These are phyloP conservation scores for Cinnamomum chago DNA, from an alignment of 164 flowering plant genomes.

Conservation along the genomic window DNA sequence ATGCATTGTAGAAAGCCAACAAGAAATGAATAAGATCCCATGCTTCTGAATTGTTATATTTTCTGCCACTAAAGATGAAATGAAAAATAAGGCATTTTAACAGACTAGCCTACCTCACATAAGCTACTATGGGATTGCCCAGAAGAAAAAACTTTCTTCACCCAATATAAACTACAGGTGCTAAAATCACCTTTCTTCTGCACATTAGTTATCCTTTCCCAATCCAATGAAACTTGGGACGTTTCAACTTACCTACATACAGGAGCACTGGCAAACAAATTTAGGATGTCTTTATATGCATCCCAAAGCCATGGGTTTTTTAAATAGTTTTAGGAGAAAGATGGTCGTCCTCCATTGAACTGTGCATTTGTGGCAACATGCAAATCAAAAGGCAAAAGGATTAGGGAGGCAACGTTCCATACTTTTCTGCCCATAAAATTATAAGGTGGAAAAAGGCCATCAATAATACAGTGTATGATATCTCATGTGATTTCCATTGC, in stretches of 20 bases:
- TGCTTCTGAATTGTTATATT: neutral
- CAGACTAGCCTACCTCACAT: neutral
- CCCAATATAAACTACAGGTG: neutral
- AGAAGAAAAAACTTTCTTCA: neutral
- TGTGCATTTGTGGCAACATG: no score
- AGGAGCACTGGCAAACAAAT: neutral
- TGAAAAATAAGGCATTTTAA: neutral
- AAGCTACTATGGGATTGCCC: neutral
- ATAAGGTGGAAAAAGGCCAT: neutral
- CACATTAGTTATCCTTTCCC: neutral
- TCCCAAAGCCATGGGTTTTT: neutral
- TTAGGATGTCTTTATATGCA: neutral
- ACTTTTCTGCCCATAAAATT: neutral
- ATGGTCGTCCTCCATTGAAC: neutral
- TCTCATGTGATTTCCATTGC: neutral
- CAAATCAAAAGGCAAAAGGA: no score
- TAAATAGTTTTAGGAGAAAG: neutral
- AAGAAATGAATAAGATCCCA: neutral
- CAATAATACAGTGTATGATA: neutral
- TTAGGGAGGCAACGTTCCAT: neutral
- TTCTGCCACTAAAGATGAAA: neutral
- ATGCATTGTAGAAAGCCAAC: no score
- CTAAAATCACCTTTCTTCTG: no score
- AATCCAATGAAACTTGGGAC: neutral
- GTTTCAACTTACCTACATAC: neutral